Evolutionary conservation across 2,329 filamentous ascomycete genomes (phyloP).

Genomic region (Zymoseptoria ardabiliae): DNA sequence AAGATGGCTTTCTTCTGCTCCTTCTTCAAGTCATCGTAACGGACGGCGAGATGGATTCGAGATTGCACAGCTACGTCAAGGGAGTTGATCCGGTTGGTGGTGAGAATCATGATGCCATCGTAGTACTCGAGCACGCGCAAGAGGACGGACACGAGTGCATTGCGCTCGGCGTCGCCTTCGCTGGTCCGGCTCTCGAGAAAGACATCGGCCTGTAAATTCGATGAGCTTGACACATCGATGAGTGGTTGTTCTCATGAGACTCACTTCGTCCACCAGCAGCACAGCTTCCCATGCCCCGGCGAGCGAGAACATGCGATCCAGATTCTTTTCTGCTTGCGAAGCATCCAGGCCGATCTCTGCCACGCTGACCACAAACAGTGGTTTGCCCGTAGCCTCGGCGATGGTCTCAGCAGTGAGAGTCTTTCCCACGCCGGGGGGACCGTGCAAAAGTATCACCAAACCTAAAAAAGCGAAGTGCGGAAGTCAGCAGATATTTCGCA

Average conservation of each 20-base stretch:
- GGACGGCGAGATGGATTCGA: constrained; percentile 6
- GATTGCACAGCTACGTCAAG: constrained; percentile 8
- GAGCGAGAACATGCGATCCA: constrained; percentile 1
- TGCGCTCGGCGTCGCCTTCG: constrained; percentile 66
- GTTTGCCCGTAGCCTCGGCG: constrained; percentile 28
- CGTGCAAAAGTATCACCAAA: constrained; percentile 31
- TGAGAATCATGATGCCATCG: constrained; percentile 19
- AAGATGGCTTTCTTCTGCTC: constrained; percentile 1
- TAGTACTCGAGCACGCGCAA: constrained; percentile 34
- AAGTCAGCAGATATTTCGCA: not conserved
- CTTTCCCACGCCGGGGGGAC: constrained; percentile 33
- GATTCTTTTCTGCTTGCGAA: constrained; percentile 1
- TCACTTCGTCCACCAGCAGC: constrained; percentile 8
- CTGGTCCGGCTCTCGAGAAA: constrained; percentile 73
- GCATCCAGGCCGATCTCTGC: constrained; percentile 6
- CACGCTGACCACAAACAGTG: constrained; percentile 32
- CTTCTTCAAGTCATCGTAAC: constrained; percentile 1
- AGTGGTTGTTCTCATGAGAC: no score
- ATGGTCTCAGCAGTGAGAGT: constrained; percentile 33
- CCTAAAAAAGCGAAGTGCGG: constrained; percentile 13
- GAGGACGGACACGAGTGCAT: constrained; percentile 62
- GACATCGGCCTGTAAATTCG: constrained; percentile 47
- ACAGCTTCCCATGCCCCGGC: constrained; percentile 11
- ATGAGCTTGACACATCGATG: not conserved
- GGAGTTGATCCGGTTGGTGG: constrained; percentile 7